A percentile compares a stretch with the other conserved stretches of the same genome.
Evolutionary conservation across 164 flowering plant species (phyloP).

Genomic region (Liriodendron chinense): DNA sequence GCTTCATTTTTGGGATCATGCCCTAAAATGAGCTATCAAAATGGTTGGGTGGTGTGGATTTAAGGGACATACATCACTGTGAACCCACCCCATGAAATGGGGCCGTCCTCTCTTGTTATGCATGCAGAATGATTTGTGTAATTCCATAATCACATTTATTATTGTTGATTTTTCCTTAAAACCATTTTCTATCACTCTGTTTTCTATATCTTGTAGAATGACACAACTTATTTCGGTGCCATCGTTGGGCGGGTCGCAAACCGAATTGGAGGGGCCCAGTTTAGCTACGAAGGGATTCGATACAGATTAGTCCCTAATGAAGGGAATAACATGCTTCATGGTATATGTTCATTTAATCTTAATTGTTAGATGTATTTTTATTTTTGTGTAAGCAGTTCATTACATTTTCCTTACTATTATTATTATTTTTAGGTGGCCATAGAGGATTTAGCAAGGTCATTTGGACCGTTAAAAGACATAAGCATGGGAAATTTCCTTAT

Average conservation of each 20-base stretch:
- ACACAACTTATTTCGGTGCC: conserved; percentile 58
- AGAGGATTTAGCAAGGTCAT: conserved; percentile 20
- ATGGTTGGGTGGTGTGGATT: too few species aligned
- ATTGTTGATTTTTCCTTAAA: not conserved
- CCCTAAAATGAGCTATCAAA: too few species aligned
- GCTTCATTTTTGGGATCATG: too few species aligned
- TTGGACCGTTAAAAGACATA: conserved; percentile 6
- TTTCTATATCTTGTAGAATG: conserved; percentile 46
- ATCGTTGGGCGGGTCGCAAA: conserved; percentile 79
- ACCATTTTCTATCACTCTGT: not conserved
- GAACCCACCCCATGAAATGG: too few species aligned
- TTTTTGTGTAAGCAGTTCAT: not conserved
- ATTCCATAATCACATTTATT: not conserved
- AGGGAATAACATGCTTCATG: conserved; percentile 62
- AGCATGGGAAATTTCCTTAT: conserved; percentile 6
- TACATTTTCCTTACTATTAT: not conserved
- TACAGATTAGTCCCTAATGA: conserved; percentile 59
- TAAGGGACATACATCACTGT: too few species aligned
- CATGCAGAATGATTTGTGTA: too few species aligned
- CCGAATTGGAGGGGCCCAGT: conserved; percentile 65
- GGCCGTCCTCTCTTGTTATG: too few species aligned
- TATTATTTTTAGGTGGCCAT: conserved; percentile 16
- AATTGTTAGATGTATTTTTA: not conserved
- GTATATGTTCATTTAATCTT: conserved; percentile 16
- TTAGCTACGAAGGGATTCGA: conserved; percentile 42